Conservation (phyloP, 1,284 basidiomycete species). For the Amylostereum areolatum region DNA sequence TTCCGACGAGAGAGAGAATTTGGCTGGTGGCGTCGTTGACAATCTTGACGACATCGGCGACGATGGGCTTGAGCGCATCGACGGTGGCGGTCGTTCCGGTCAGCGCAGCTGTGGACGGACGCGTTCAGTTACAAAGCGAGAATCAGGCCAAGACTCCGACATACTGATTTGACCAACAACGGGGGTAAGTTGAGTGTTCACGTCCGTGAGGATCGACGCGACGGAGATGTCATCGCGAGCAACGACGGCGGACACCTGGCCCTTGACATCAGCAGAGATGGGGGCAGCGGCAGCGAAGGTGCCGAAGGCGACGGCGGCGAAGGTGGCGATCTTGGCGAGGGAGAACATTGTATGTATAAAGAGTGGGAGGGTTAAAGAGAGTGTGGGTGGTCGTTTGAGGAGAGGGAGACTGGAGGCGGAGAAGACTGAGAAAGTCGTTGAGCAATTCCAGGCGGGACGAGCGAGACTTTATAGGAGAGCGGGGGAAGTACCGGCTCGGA, state of each 20-base stretch:
- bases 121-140: not conserved
- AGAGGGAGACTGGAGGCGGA: too few relatives aligned
- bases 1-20: not conserved
- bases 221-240: not conserved
- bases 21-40: not conserved
- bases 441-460: too few relatives aligned
- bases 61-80: not conserved
- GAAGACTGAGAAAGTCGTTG: too few relatives aligned
- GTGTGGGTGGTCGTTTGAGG: too few relatives aligned
- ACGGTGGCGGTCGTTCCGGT: not conserved
- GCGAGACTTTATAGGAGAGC: too few relatives aligned
- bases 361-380: too few relatives aligned
- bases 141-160: not conserved
- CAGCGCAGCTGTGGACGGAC: not conserved
- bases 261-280: not conserved
- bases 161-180: not conserved
- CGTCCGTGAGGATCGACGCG: not conserved
- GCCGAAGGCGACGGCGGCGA: slow-evolving; percentile 5
- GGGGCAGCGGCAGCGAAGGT: slow-evolving; percentile 6
- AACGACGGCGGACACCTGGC: not conserved
- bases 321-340: slow-evolving; percentile 4
- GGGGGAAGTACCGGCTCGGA: too few relatives aligned
- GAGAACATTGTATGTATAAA: too few relatives aligned
- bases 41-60: not conserved
- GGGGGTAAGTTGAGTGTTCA: not conserved